phyloP scores from a whole-genome alignment of 2,329 filamentous ascomycete genomes.

The Claviceps spartinae region DNA sequence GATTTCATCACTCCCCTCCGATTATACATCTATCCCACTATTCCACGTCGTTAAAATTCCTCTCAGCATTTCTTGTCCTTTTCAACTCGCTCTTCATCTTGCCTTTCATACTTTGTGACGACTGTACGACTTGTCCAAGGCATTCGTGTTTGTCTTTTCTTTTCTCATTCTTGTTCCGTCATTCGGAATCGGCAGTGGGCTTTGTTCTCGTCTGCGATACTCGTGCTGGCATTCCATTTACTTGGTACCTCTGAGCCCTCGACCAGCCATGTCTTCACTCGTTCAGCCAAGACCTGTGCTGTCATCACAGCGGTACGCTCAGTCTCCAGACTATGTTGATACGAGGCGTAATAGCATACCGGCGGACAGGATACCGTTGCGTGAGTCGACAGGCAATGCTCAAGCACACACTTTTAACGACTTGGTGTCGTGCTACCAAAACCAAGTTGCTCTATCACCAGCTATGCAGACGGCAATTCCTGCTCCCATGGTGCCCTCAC shows the following conservation, averaged over 20 bases:
- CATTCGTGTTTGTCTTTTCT: constrained; percentile 9
- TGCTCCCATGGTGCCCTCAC: constrained; percentile 37
- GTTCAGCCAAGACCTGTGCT: constrained; percentile 33
- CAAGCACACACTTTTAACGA: constrained; percentile 30
- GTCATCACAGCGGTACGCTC: constrained; percentile 37
- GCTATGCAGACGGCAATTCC: constrained; percentile 34
- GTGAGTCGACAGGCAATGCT: constrained; percentile 39
- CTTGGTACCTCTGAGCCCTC: constrained; percentile 4
- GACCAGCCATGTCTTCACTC: constrained; percentile 22
- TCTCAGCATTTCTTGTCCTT: constrained; percentile 29
- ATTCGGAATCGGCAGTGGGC: constrained; percentile 7
- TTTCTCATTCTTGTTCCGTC: background rate
- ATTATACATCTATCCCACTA: constrained; percentile 29
- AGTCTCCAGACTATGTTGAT: constrained; percentile 33
- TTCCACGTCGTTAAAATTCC: constrained; percentile 30
- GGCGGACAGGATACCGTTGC: constrained; percentile 30
- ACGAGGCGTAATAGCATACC: constrained; percentile 25
- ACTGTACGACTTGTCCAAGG: constrained; percentile 10
- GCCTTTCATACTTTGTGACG: constrained; percentile 16
- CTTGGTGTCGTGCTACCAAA: constrained; percentile 31
- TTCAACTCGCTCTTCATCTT: constrained; percentile 18
- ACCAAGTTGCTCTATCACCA: constrained; percentile 27
- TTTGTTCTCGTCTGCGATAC: constrained; percentile 15
- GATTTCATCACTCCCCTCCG: constrained; percentile 17
- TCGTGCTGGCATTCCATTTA: constrained; percentile 20